Conservation (phyloP, 1,284 basidiomycete genomes). For the Pyrrhoderma lamaoense region DNA sequence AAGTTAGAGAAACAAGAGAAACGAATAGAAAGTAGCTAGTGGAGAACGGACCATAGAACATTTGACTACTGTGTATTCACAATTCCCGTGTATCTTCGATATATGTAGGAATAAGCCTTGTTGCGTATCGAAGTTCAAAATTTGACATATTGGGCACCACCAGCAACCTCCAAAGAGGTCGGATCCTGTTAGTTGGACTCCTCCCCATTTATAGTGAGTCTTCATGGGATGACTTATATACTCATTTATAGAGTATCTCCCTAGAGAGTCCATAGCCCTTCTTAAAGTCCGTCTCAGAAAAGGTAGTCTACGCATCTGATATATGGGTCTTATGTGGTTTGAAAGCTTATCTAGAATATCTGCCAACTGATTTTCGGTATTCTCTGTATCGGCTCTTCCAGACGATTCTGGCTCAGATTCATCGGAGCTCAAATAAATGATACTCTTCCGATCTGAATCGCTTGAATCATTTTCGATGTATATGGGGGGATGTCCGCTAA, state of each 20-base stretch:
- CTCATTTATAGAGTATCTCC: background rate
- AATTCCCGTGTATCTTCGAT: constrained; percentile 44
- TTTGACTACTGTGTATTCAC: constrained; percentile 36
- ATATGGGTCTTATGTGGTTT: no score
- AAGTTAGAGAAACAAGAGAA: background rate
- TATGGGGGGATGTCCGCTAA: no score
- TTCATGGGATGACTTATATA: background rate
- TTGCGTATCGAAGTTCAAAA: constrained; percentile 40
- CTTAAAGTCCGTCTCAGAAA: constrained; percentile 18
- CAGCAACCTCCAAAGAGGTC: constrained; percentile 26
- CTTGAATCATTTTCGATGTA: no score
- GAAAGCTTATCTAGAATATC: no score
- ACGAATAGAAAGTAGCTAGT: constrained; percentile 2
- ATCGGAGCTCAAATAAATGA: no score
- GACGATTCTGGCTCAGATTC: no score
- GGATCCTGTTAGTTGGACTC: no score
- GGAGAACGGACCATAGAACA: constrained; percentile 19
- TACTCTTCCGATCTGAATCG: no score
- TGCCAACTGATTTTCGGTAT: no score
- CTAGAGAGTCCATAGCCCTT: constrained; percentile 5
- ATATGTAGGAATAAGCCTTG: constrained; percentile 49
- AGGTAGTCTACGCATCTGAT: constrained; percentile 2
- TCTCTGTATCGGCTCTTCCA: no score
- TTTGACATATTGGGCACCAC: constrained; percentile 56
- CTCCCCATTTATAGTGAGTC: no score